These are phyloP conservation scores for Cercospora sp. DNA, from an alignment of 2,329 filamentous ascomycete species.

Conservation along the genomic window DNA sequence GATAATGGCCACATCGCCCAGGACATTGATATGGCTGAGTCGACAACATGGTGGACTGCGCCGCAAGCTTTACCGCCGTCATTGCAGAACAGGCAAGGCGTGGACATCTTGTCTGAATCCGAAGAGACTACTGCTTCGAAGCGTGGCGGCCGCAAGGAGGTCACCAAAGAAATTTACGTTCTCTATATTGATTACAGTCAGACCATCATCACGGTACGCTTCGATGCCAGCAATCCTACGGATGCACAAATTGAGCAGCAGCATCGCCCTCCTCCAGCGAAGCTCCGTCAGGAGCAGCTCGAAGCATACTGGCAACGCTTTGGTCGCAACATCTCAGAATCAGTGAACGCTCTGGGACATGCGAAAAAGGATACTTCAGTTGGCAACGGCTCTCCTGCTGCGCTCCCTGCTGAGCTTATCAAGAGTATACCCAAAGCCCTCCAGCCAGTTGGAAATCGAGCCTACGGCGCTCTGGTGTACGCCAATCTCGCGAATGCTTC, in stretches of 20 bases:
- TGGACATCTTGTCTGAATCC: slow-evolving; percentile 76
- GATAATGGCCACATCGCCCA: slow-evolving; percentile 81
- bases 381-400: slow-evolving; percentile 78
- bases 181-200: slow-evolving; percentile 96
- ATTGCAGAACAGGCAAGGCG: slow-evolving; percentile 73
- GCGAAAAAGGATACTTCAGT: slow-evolving; percentile 77
- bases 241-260: slow-evolving; percentile 78
- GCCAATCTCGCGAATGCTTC: slow-evolving; percentile 92
- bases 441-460: slow-evolving; percentile 78
- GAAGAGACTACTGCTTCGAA: slow-evolving; percentile 73
- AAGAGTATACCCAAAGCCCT: slow-evolving; percentile 66
- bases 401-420: slow-evolving; percentile 76
- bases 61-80: slow-evolving; percentile 75
- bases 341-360: slow-evolving; percentile 63
- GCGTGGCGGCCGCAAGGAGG: slow-evolving; percentile 66
- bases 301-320: slow-evolving; percentile 81
- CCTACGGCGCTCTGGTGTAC: slow-evolving; percentile 91
- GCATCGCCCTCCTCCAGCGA: slow-evolving; percentile 78
- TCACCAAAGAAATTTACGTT: slow-evolving; percentile 82
- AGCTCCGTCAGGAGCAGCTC: slow-evolving; percentile 86
- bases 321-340: slow-evolving; percentile 73
- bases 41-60: slow-evolving; percentile 84
- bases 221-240: slow-evolving; percentile 70
- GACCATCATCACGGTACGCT: slow-evolving; percentile 79
- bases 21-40: slow-evolving; percentile 75